A percentile compares a stretch with the other conserved stretches of the same genome.
phyloP scores from a whole-genome alignment of 106 monocot species.

The Posidonia australis region DNA sequence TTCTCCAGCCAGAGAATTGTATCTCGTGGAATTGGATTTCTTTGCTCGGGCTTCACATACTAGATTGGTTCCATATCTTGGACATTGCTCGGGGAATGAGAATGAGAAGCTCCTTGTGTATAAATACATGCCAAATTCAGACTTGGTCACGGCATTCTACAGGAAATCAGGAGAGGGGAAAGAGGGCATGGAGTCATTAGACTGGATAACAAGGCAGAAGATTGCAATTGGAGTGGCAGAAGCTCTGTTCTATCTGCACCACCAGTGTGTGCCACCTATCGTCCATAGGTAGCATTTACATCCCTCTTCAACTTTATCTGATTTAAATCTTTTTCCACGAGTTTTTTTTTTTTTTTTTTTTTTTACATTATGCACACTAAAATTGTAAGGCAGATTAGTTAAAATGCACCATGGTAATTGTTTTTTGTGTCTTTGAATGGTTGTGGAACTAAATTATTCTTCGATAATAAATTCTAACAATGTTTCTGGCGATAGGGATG shows the following conservation, averaged over 20 bases:
- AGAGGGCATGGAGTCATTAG: slow-evolving; percentile 69
- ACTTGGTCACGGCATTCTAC: slow-evolving; percentile 47
- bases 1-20: slow-evolving; percentile 34
- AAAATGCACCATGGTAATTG: too few relatives aligned
- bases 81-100: slow-evolving; percentile 61
- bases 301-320: too few relatives aligned
- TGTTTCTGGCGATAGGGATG: slow-evolving; percentile 38
- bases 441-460: too few relatives aligned
- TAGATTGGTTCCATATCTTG: slow-evolving; percentile 59
- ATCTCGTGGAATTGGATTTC: slow-evolving; percentile 62
- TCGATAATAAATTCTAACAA: too few relatives aligned
- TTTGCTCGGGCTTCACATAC: slow-evolving; percentile 45
- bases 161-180: slow-evolving; percentile 39
- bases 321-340: too few relatives aligned
- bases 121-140: slow-evolving; percentile 57
- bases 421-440: too few relatives aligned
- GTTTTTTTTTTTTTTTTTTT: too few relatives aligned
- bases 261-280: slow-evolving; percentile 56
- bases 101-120: slow-evolving; percentile 81
- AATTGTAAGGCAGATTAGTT: too few relatives aligned
- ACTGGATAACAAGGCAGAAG: slow-evolving; percentile 91
- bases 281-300: slow-evolving; percentile 98
- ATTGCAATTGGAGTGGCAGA: slow-evolving; percentile 84
- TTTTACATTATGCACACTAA: too few relatives aligned
- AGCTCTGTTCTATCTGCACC: slow-evolving; percentile 67